phyloP scores from a whole-genome alignment of 2,329 filamentous ascomycete genomes.

The Ceratocystis ficicola region DNA sequence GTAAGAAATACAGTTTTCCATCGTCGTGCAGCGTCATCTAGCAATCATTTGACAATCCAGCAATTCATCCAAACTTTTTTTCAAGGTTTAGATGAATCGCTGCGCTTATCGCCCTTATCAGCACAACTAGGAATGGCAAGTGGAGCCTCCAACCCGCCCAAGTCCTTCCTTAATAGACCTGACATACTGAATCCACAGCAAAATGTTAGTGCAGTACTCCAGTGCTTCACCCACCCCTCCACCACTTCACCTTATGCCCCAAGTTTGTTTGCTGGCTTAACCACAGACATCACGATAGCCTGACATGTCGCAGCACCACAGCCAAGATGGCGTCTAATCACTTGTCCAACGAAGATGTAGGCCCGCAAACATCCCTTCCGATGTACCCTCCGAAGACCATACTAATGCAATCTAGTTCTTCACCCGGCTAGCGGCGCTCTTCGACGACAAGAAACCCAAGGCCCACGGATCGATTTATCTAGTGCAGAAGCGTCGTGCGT shows the following conservation, averaged over 20 bases:
- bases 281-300: constrained; percentile 5
- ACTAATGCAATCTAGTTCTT: constrained; percentile 15
- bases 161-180: neutral
- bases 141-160: neutral
- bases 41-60: neutral
- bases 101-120: constrained; percentile 20
- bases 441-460: constrained; percentile 53
- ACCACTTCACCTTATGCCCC: neutral
- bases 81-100: neutral
- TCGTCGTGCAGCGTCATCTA: neutral
- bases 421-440: constrained; percentile 39
- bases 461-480: constrained; percentile 63
- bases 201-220: constrained; percentile 5
- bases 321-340: constrained; percentile 28
- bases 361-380: neutral
- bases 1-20: too few relatives aligned
- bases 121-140: constrained; percentile 12
- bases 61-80: constrained; percentile 17
- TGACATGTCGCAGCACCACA: neutral
- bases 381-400: neutral
- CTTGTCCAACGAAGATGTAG: constrained; percentile 50
- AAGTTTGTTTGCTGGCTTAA: constrained; percentile 4
- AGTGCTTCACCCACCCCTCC: neutral
- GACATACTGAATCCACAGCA: neutral
- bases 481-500: constrained; percentile 62